Percentiles rank a stretch among this genome's conserved stretches.
Conservation (phyloP, 352 stramenopile genomes). For the Phytophthora boehmeriae region DNA sequence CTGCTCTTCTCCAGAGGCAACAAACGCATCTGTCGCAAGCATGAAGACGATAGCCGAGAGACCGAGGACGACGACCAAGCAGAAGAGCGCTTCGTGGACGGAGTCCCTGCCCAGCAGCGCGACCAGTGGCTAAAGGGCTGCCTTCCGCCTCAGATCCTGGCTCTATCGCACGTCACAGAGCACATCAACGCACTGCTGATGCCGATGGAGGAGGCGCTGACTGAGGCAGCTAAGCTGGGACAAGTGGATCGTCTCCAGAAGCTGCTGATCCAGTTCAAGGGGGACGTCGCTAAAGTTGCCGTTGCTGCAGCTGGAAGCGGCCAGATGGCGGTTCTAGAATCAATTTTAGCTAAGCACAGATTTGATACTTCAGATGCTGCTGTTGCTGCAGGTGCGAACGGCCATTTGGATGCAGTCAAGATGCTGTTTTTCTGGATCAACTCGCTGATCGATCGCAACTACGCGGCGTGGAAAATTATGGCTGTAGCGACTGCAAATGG, state of each 20-base stretch:
- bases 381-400: not conserved
- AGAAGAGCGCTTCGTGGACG: not conserved
- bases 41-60: not conserved
- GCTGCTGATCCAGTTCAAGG: not conserved
- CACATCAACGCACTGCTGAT: slow-evolving; percentile 1
- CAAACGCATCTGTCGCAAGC: not conserved
- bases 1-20: not conserved
- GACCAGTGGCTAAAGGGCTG: not conserved
- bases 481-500: not conserved
- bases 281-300: slow-evolving; percentile 1
- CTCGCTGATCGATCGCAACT: not conserved
- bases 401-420: slow-evolving; percentile 1
- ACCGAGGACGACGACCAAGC: not conserved
- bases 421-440: slow-evolving; percentile 3
- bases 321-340: not conserved
- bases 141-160: not conserved
- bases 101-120: not conserved
- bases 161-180: not conserved
- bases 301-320: not conserved
- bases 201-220: not conserved
- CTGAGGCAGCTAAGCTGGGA: not conserved
- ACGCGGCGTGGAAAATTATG: slow-evolving; percentile 1
- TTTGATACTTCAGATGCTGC: not conserved
- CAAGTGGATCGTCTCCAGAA: not conserved
- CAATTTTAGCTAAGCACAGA: not conserved